phyloP scores from a whole-genome alignment of 2,329 filamentous ascomycete species.

The Atkinsonella hypoxylon region DNA sequence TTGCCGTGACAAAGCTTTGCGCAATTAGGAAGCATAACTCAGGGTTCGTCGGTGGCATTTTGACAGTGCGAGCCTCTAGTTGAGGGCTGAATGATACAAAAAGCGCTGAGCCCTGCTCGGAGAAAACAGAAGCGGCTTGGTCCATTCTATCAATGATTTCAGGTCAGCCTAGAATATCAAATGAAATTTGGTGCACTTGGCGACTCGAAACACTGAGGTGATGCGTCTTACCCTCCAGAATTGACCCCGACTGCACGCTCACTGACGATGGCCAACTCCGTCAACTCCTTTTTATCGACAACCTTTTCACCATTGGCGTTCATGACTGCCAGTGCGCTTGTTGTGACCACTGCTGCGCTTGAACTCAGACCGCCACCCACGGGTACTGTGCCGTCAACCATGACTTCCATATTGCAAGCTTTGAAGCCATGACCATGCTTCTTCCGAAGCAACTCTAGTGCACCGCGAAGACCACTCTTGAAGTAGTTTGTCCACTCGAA shows the following conservation, averaged over 20 bases:
- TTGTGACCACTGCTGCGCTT: constrained; percentile 85
- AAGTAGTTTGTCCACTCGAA: constrained; percentile 99
- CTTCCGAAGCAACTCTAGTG: constrained; percentile 63
- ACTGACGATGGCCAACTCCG: constrained; percentile 87
- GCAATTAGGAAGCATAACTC: constrained; percentile 88
- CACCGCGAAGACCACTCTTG: constrained; percentile 78
- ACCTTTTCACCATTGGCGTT: constrained; percentile 66
- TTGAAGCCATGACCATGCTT: constrained; percentile 49
- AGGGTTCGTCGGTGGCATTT: constrained; percentile 69
- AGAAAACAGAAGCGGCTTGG: constrained; percentile 91
- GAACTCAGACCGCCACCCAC: constrained; percentile 86
- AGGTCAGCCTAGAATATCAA: background rate
- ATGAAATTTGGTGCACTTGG: background rate
- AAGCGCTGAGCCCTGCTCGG: constrained; percentile 70
- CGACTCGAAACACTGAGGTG: background rate
- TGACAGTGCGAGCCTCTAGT: constrained; percentile 64
- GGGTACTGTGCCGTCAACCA: constrained; percentile 86
- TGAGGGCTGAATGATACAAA: constrained; percentile 81
- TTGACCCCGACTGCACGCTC: constrained; percentile 93
- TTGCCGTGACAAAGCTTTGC: constrained; percentile 84
- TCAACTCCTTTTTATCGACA: constrained; percentile 83
- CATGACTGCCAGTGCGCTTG: constrained; percentile 80
- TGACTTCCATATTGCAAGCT: constrained; percentile 66
- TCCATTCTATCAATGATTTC: constrained; percentile 59
- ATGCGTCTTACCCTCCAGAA: constrained; percentile 62